A percentile compares a stretch with the other conserved stretches of the same genome.
phyloP scores from a whole-genome alignment of 108 stramenopile species.

The Skeletonema costatum region DNA sequence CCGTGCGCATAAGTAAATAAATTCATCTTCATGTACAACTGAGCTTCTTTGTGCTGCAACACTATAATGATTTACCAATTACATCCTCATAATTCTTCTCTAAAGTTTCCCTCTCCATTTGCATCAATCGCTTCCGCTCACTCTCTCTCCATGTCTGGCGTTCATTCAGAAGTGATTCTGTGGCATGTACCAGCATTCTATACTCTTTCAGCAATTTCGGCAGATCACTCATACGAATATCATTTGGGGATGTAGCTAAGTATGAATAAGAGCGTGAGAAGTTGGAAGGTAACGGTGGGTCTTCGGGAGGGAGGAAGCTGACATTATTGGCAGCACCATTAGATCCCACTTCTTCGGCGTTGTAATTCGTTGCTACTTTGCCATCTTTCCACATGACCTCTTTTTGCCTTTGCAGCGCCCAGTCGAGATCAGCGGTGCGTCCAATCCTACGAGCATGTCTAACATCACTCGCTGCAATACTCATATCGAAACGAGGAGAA shows the following conservation, averaged over 20 bases:
- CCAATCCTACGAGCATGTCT: constrained; percentile 63
- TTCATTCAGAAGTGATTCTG: constrained; percentile 69
- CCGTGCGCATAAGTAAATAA: background rate
- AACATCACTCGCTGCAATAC: constrained; percentile 58
- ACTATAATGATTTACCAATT: constrained; percentile 20
- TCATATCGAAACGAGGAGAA: constrained; percentile 3
- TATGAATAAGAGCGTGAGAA: constrained; percentile 74
- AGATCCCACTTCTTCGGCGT: background rate
- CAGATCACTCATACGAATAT: constrained; percentile 72
- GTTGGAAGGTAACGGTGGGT: constrained; percentile 44
- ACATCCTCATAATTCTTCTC: constrained; percentile 30
- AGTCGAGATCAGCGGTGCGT: constrained; percentile 66
- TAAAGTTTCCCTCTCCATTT: constrained; percentile 23
- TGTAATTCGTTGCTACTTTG: constrained; percentile 8
- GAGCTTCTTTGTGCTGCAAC: background rate
- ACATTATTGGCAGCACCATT: background rate
- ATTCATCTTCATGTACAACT: background rate
- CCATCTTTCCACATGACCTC: constrained; percentile 37
- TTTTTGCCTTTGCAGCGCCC: constrained; percentile 58
- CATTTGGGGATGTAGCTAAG: constrained; percentile 60
- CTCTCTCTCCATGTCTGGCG: constrained; percentile 41
- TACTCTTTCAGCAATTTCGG: constrained; percentile 75
- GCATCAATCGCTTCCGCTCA: constrained; percentile 17
- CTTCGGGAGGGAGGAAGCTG: constrained; percentile 16
- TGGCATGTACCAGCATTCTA: constrained; percentile 71